Evolutionary conservation across 1,284 basidiomycete genomes (phyloP).

Genomic region (Ustilago trichophora): DNA sequence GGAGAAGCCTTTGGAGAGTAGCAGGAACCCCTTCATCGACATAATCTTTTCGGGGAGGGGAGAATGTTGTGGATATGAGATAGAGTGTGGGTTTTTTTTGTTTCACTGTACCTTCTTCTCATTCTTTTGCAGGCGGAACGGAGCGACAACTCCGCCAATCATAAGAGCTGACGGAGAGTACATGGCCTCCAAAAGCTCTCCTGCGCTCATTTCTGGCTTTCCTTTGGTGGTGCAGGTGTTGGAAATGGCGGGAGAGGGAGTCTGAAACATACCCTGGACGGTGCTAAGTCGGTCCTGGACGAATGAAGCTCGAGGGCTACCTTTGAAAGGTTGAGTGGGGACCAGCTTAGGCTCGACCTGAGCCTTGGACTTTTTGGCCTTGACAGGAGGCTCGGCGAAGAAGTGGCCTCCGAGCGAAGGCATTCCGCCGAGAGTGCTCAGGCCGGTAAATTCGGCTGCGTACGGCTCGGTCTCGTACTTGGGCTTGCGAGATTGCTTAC

Average conservation of each 20-base stretch:
- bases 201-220: too few species aligned
- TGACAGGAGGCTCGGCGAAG: conserved; percentile 14
- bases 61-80: too few species aligned
- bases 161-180: background rate
- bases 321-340: conserved; percentile 17
- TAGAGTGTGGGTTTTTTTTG: too few species aligned
- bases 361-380: conserved; percentile 1
- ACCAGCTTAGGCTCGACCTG: conserved; percentile 6
- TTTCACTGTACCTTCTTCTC: background rate
- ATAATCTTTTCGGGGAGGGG: too few species aligned
- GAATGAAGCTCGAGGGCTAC: background rate
- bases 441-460: conserved; percentile 30
- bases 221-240: too few species aligned
- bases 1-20: too few species aligned
- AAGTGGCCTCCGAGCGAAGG: conserved; percentile 16
- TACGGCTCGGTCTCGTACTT: conserved; percentile 13
- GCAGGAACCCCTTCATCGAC: too few species aligned
- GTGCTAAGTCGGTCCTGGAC: conserved; percentile 4
- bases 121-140: too few species aligned
- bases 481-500: conserved; percentile 1
- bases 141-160: conserved; percentile 3
- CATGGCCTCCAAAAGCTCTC: background rate
- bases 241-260: background rate
- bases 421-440: conserved; percentile 17
- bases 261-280: conserved; percentile 30